Evolutionary conservation across 352 stramenopile species (phyloP), one percentile per base, ranked within the genome.

Genomic region (Pythium brachiatum): DNA sequence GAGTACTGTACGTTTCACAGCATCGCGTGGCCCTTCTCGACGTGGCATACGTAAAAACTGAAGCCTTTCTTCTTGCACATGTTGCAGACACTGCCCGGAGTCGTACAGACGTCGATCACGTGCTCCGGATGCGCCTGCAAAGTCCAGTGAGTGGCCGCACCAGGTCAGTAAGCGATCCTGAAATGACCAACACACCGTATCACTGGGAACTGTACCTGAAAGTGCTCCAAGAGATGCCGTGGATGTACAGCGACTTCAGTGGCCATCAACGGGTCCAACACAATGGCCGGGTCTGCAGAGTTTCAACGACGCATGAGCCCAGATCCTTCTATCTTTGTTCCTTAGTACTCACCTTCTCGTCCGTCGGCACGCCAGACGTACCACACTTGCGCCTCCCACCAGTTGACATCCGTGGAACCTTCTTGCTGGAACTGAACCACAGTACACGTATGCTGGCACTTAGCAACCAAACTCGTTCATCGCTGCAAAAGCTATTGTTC

Each of bases 361-460:
- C 82, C 83, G n/a, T 86, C 78, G 9, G 77, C 77, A 47, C 79
- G 74, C 85, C 85, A 94, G 12, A 88, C 62, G 57, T 94, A 92
- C 85, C 85, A 94, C 18, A 83, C 83, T 60, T 94, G 85, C 2
- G 85, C 85, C 55, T 94, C 83, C 85, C 85, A 94, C 83, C 83
- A 94, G 23, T 69, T 78, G 0, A 81, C 69, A 43, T 94, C 81
- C 2, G 70, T 52, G 1, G 79, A 83, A 12, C 74, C 84, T 43
- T 68, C 65, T 43, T 94, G 89, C 38, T 84, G 74, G 64, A 91
- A 94, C 84, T 93, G 31, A 7, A 15, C 34, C 23, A 31, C 39
- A 1, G 27, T 60, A 59, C 41, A 32, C n/a, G n/a, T n/a, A n/a
- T n/a, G n/a, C 5, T 53, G 13, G 27, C 25, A 21, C 13, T 48